Evolutionary conservation across 768 basidiomycete genomes (phyloP), one percentile per base, ranked within the genome.

Genomic region (Leccinum ochraceum): DNA sequence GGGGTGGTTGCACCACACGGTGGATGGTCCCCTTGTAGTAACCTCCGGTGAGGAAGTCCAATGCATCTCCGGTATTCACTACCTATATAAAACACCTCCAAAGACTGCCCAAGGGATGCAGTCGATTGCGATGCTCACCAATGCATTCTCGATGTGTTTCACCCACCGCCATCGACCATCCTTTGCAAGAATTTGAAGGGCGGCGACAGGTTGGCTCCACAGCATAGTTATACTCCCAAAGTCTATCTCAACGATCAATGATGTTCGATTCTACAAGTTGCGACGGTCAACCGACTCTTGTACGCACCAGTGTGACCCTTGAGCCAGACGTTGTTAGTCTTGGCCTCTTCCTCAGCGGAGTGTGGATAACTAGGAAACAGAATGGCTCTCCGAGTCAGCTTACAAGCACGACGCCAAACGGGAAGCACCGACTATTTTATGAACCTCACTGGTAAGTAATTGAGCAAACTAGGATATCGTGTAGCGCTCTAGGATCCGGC

Each of bases 51-150:
- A 44, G 42, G 42, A 44, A 44, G 42, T 44, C 42, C 9, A 44
- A 20, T n/a, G n/a, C 42, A 44, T 44, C 42, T 44, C 42, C 42
- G n/a, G 42, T 8, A 44, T 44, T 44, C 42, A 44, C 42, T 44
- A 44, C 42, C 42, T 44, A 44, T 10, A 11, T 10, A 44, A 10
- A n/a, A 20, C 9, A 20, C 9, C 1, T 20, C n/a, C 7, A 20
- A 44, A 10, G n/a, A 4, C 9, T 1, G n/a, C n/a, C n/a, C n/a
- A 5, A n/a, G n/a, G 9, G 42, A 44, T 0, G 0, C 9, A 42
- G 39, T 10, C n/a, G 6, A 6, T 11, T 44, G 4, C 0, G 9
- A 44, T 1, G 4, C 42, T 44, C 9, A 44, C 42, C 42, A 44
- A 0, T 20, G 42, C 42, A 1, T 44, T 44, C 42, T 44, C 17